A percentile compares a stretch with the other conserved stretches of the same genome.
These are phyloP conservation scores for Blastomyces percursus DNA, from an alignment of 2,329 filamentous ascomycete species.

Conservation along the genomic window DNA sequence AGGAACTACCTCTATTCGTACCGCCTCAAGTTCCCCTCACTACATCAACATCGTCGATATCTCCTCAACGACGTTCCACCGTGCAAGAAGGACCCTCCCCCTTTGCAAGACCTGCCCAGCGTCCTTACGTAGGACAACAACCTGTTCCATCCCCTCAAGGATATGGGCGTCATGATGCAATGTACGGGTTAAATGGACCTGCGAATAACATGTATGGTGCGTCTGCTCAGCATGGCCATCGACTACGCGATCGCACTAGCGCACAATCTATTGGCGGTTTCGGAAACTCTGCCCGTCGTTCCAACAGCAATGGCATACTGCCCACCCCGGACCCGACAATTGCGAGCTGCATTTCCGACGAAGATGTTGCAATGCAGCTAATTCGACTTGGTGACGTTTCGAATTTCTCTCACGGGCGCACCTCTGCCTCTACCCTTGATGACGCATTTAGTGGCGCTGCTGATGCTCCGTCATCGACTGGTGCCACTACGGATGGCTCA, in stretches of 20 bases:
- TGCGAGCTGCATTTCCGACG: conserved; percentile 92
- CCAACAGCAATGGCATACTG: conserved; percentile 50
- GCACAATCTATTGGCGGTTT: conserved; percentile 38
- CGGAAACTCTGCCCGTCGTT: conserved; percentile 29
- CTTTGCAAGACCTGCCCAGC: conserved; percentile 63
- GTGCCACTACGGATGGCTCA: conserved; percentile 69
- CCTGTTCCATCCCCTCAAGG: conserved; percentile 76
- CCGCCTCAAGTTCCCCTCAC: conserved; percentile 87
- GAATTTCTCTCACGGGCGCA: conserved; percentile 84
- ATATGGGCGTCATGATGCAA: conserved; percentile 46
- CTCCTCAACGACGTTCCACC: conserved; percentile 73
- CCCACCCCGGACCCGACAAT: conserved; percentile 96
- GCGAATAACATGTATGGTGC: conserved; percentile 47
- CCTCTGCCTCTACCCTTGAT: conserved; percentile 84
- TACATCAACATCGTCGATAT: conserved; percentile 95
- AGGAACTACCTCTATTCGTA: conserved; percentile 94
- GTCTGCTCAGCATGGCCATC: conserved; percentile 51
- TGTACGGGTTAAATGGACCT: conserved; percentile 26
- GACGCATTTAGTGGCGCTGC: conserved; percentile 87
- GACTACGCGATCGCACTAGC: conserved; percentile 53
- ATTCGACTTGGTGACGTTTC: conserved; percentile 93
- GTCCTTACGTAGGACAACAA: conserved; percentile 66
- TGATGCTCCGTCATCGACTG: conserved; percentile 72
- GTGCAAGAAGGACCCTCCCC: conserved; percentile 61
- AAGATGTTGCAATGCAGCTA: conserved; percentile 92